A percentile compares a stretch with the other conserved stretches of the same genome.
These are phyloP conservation scores for Mycena sp. DNA, from an alignment of 1,284 basidiomycete species.

Conservation along the genomic window DNA sequence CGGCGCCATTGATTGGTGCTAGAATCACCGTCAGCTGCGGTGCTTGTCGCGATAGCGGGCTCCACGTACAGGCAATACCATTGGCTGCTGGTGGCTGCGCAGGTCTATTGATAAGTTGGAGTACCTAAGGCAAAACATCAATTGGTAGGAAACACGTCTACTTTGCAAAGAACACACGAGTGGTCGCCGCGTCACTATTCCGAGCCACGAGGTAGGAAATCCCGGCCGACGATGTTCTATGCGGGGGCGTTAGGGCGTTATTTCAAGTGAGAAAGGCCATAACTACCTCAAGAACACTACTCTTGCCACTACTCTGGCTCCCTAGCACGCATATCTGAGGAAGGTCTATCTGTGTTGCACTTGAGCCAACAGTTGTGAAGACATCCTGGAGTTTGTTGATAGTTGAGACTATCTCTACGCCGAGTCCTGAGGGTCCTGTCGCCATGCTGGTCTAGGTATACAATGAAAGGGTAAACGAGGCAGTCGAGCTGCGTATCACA, in stretches of 20 bases:
- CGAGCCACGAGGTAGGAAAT: constrained; percentile 96
- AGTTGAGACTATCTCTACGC: constrained; percentile 78
- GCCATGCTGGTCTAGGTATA: constrained; percentile 56
- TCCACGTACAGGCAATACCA: constrained; percentile 47
- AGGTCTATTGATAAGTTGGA: constrained; percentile 93
- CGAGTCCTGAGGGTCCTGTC: constrained; percentile 66
- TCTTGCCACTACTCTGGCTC: constrained; percentile 89
- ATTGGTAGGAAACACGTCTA: constrained; percentile 11
- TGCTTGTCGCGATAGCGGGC: background rate
- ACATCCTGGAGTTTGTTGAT: constrained; percentile 90
- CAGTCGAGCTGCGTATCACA: constrained; percentile 23
- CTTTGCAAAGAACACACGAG: constrained; percentile 58
- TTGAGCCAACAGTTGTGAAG: constrained; percentile 82
- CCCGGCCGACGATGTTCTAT: constrained; percentile 96
- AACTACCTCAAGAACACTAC: constrained; percentile 83
- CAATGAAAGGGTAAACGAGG: constrained; percentile 32
- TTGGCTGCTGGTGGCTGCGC: constrained; percentile 54
- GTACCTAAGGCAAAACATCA: constrained; percentile 62
- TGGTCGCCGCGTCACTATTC: constrained; percentile 96
- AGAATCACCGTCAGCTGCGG: constrained; percentile 14
- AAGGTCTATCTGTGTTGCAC: constrained; percentile 80
- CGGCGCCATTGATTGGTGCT: constrained; percentile 53
- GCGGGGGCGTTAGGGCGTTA: constrained; percentile 4
- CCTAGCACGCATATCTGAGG: constrained; percentile 89
- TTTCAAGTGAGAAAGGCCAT: background rate